These are phyloP conservation scores for Brassica balearica DNA, from an alignment of 441 rosid species.

Conservation along the genomic window DNA sequence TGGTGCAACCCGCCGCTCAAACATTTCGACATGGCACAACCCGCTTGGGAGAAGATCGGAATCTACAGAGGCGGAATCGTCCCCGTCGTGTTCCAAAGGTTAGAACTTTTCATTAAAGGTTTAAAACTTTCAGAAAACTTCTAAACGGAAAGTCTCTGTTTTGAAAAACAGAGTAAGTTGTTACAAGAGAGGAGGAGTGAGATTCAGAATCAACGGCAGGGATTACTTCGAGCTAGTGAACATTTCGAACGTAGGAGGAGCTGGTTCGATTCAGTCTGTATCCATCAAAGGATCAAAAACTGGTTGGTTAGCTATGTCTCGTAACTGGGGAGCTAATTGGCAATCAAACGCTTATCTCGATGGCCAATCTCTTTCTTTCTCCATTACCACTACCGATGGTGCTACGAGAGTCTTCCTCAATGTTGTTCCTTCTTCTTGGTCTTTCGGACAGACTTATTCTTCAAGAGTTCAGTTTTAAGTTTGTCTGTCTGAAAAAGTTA, in stretches of 20 bases:
- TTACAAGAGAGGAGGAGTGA: slow-evolving; percentile 68
- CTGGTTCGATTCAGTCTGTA: slow-evolving; percentile 59
- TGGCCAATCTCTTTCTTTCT: slow-evolving; percentile 62
- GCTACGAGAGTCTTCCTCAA: slow-evolving; percentile 50
- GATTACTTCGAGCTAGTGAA: slow-evolving; percentile 75
- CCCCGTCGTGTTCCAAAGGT: slow-evolving; percentile 73
- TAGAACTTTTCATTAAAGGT: neutral
- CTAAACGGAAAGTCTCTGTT: slow-evolving; percentile 12
- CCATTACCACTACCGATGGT: slow-evolving; percentile 65
- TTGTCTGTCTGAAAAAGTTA: neutral
- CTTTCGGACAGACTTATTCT: slow-evolving; percentile 65
- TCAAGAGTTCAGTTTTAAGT: slow-evolving; percentile 62
- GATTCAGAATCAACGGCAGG: slow-evolving; percentile 72
- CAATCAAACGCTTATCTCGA: slow-evolving; percentile 67
- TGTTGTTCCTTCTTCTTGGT: slow-evolving; percentile 65
- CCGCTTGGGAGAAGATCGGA: slow-evolving; percentile 78
- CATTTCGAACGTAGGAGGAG: slow-evolving; percentile 64
- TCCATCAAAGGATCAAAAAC: slow-evolving; percentile 68
- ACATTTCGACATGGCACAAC: slow-evolving; percentile 84
- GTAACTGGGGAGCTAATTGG: slow-evolving; percentile 87
- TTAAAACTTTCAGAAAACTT: neutral
- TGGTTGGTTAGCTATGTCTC: slow-evolving; percentile 69
- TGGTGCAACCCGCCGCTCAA: slow-evolving; percentile 85
- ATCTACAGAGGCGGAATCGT: slow-evolving; percentile 71
- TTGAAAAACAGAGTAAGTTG: slow-evolving; percentile 65